Evolutionary conservation across 2,329 filamentous ascomycete genomes (phyloP).

Genomic region (Rhinocladiella mackenziei): DNA sequence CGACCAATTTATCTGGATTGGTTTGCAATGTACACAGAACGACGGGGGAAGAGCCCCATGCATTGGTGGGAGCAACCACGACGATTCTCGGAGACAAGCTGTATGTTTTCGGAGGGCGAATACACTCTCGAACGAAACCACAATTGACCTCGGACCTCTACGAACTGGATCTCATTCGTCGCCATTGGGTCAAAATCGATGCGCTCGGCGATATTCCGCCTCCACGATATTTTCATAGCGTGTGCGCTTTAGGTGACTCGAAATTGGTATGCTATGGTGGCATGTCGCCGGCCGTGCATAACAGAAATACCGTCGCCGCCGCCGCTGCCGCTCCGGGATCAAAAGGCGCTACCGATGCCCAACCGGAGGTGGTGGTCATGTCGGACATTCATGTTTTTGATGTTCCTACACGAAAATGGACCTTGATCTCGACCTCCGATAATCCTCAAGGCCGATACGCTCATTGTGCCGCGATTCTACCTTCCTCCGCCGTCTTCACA

Average conservation of each 20-base stretch:
- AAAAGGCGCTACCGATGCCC: conserved; percentile 54
- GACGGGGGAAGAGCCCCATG: conserved; percentile 84
- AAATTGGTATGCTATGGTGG: conserved; percentile 98
- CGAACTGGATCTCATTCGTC: conserved; percentile 82
- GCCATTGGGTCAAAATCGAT: conserved; percentile 91
- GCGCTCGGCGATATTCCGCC: conserved; percentile 80
- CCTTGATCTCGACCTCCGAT: conserved; percentile 69
- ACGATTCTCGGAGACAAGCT: conserved; percentile 93
- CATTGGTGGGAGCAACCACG: conserved; percentile 89
- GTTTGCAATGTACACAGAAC: conserved; percentile 72
- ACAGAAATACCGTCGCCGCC: conserved; percentile 3
- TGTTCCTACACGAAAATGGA: conserved; percentile 77
- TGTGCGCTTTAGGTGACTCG: conserved; percentile 87
- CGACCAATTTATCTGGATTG: conserved; percentile 61
- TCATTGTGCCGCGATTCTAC: conserved; percentile 88
- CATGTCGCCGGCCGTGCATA: conserved; percentile 70
- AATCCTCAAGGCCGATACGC: conserved; percentile 91
- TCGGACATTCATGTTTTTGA: conserved; percentile 97
- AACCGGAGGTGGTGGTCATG: conserved; percentile 91
- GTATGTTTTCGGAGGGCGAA: conserved; percentile 90
- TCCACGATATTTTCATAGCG: conserved; percentile 93
- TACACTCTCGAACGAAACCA: conserved; percentile 77
- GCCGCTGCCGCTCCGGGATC: conserved; percentile 47
- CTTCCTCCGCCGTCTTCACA: conserved; percentile 80
- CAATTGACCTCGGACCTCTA: conserved; percentile 87